Evolutionary conservation across 2,329 filamentous ascomycete species (phyloP).

Genomic region (Emmonsiellopsis sp.): DNA sequence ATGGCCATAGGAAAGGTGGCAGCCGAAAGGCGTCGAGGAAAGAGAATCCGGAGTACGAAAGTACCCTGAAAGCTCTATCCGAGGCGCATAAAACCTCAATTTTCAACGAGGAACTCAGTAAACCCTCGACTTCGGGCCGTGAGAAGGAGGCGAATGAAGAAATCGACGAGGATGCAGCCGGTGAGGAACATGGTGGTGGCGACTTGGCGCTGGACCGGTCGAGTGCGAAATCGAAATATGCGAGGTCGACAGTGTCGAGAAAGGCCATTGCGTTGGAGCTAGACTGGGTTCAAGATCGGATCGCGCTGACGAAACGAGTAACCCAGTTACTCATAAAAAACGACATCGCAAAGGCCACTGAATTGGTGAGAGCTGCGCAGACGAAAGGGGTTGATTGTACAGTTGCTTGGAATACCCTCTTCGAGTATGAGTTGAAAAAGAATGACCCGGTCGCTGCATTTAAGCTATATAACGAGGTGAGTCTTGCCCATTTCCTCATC

Average conservation of each 20-base stretch:
- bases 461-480: slow-evolving; percentile 80
- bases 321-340: slow-evolving; percentile 48
- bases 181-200: neutral
- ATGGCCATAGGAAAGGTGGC: neutral
- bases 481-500: slow-evolving; percentile 11
- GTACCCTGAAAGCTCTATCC: too few relatives aligned
- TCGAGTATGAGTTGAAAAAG: slow-evolving; percentile 59
- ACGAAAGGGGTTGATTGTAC: slow-evolving; percentile 54
- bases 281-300: slow-evolving; percentile 57
- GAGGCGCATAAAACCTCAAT: too few relatives aligned
- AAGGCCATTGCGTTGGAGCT: slow-evolving; percentile 46
- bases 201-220: neutral
- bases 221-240: neutral
- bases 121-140: too few relatives aligned
- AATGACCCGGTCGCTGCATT: slow-evolving; percentile 55
- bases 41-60: too few relatives aligned
- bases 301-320: slow-evolving; percentile 62
- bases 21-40: neutral
- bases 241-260: slow-evolving; percentile 8
- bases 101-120: too few relatives aligned
- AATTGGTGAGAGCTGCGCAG: slow-evolving; percentile 55
- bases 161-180: neutral
- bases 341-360: slow-evolving; percentile 56
- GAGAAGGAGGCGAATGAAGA: too few relatives aligned
- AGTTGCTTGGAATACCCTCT: slow-evolving; percentile 82